Conservation (phyloP, 1,139 yeast genomes). For the Kazachstania sp. region DNA sequence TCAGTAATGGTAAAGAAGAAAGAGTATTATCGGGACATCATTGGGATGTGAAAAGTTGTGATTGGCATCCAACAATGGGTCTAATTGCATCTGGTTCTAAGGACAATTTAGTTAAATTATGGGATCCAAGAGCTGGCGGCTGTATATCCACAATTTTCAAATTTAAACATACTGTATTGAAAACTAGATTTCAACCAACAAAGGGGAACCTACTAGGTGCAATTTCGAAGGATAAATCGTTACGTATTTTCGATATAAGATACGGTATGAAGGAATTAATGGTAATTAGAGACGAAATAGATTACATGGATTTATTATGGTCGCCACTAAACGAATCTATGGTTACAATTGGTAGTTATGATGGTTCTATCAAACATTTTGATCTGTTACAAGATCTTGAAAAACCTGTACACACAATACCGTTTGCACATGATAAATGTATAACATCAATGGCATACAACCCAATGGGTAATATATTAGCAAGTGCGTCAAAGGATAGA, state of each 20-base stretch:
- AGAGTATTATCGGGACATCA: slow-evolving; percentile 80
- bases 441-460: slow-evolving; percentile 85
- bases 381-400: slow-evolving; percentile 45
- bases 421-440: slow-evolving; percentile 91
- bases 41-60: slow-evolving; percentile 97
- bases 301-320: slow-evolving; percentile 82
- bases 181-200: slow-evolving; percentile 62
- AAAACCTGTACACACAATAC: slow-evolving; percentile 58
- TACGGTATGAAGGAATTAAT: slow-evolving; percentile 64
- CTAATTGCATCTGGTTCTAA: slow-evolving; percentile 82
- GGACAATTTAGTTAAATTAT: slow-evolving; percentile 82
- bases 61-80: slow-evolving; percentile 91
- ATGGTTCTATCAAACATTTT: slow-evolving; percentile 79
- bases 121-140: slow-evolving; percentile 85
- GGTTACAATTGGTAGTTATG: slow-evolving; percentile 80
- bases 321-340: slow-evolving; percentile 80
- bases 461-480: slow-evolving; percentile 84
- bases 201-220: slow-evolving; percentile 64
- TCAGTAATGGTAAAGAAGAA: slow-evolving; percentile 83
- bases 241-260: slow-evolving; percentile 78
- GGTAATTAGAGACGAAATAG: slow-evolving; percentile 73
- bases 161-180: slow-evolving; percentile 85
- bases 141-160: slow-evolving; percentile 80
- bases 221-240: slow-evolving; percentile 80
- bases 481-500: slow-evolving; percentile 91